These are phyloP conservation scores for Pseudocercospora cruenta DNA, from an alignment of 2,329 filamentous ascomycete genomes.

Conservation along the genomic window DNA sequence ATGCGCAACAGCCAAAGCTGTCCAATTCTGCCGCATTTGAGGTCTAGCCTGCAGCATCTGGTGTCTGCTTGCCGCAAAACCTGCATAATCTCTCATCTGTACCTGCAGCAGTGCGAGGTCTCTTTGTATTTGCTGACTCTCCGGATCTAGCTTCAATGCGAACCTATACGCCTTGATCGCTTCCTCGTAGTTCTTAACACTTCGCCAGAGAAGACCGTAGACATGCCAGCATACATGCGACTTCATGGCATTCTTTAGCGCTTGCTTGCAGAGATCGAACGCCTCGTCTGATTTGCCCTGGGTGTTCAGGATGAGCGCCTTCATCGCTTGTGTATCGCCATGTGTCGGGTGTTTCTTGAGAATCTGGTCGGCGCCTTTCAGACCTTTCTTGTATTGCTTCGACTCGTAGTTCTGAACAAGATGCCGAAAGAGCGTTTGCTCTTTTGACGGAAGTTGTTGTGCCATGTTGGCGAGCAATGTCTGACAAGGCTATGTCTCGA, in stretches of 20 bases:
- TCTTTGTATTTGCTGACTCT: constrained; percentile 88
- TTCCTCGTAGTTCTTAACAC: constrained; percentile 97
- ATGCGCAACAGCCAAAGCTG: constrained; percentile 89
- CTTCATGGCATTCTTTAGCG: constrained; percentile 95
- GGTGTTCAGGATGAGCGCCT: constrained; percentile 92
- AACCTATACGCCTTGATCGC: constrained; percentile 99
- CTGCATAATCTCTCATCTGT: constrained; percentile 93
- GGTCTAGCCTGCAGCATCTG: constrained; percentile 86
- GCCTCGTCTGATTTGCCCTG: constrained; percentile 93
- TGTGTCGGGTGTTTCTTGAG: constrained; percentile 92
- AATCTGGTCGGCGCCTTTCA: constrained; percentile 96
- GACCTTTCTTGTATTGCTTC: constrained; percentile 88
- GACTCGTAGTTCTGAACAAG: constrained; percentile 96
- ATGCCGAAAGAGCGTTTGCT: constrained; percentile 89
- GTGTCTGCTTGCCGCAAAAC: constrained; percentile 86
- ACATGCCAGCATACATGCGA: constrained; percentile 99
- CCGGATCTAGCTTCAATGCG: constrained; percentile 89
- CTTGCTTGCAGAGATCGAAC: constrained; percentile 88
- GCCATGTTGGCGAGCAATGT: constrained; percentile 16
- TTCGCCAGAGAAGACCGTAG: constrained; percentile 89
- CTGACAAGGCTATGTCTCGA: background rate
- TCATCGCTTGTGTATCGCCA: constrained; percentile 99
- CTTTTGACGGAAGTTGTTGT: constrained; percentile 71
- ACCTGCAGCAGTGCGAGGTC: constrained; percentile 91
- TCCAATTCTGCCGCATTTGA: constrained; percentile 89